Evolutionary conservation across 148 eudicot species (phyloP).

Genomic region (Amaranthus cruentus): DNA sequence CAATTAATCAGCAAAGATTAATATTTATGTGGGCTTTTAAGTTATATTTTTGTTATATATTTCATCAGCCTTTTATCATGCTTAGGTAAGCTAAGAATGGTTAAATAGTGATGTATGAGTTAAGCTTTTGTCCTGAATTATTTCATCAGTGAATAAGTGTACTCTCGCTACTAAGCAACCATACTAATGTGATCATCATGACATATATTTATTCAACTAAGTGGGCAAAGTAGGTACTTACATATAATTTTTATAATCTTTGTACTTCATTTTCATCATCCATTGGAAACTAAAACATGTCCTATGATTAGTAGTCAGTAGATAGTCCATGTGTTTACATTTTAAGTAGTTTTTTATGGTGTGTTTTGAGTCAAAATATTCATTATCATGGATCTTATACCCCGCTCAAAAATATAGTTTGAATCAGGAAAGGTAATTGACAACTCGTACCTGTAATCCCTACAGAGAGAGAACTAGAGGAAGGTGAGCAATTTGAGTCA

Average conservation of each 20-base stretch:
- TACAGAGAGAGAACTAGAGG: no score
- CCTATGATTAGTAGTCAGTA: background rate
- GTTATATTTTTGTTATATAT: background rate
- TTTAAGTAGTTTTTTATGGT: no score
- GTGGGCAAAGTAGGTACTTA: conserved; percentile 13
- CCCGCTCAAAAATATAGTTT: no score
- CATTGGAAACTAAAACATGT: background rate
- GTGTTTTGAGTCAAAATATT: no score
- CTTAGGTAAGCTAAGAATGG: conserved; percentile 30
- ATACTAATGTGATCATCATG: conserved; percentile 10
- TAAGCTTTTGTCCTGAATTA: conserved; percentile 2
- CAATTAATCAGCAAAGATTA: background rate
- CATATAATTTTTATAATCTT: background rate
- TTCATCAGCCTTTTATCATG: conserved; percentile 30
- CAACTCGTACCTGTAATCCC: no score
- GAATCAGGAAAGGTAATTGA: no score
- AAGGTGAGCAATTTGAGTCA: no score
- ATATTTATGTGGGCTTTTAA: background rate
- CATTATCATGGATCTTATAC: no score
- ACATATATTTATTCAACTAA: background rate
- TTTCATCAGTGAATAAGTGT: conserved; percentile 3
- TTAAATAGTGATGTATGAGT: background rate
- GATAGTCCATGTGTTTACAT: no score
- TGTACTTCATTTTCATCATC: no score
- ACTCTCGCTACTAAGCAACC: background rate